These are phyloP conservation scores for Dillenia turbinata DNA, from an alignment of 164 flowering plant species.

Conservation along the genomic window DNA sequence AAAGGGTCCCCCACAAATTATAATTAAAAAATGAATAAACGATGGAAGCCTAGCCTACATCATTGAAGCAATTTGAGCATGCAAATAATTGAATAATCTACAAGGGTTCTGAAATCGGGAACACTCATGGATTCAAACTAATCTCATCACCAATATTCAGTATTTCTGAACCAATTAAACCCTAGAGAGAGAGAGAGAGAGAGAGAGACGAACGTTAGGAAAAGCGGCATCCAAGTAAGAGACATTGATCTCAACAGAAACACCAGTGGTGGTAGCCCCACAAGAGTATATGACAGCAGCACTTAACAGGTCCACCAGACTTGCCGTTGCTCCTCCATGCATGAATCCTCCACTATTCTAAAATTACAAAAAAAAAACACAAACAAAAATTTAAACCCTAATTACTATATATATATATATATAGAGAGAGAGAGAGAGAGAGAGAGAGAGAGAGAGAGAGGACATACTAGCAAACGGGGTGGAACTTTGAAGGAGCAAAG, in stretches of 20 bases:
- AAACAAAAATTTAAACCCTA: constrained; percentile 1
- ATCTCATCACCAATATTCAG: too few relatives aligned
- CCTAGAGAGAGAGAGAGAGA: neutral
- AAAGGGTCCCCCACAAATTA: neutral
- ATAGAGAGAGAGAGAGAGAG: neutral
- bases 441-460: neutral
- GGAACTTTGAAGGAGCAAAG: constrained; percentile 70
- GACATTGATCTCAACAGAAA: constrained; percentile 71
- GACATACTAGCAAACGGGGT: constrained; percentile 49
- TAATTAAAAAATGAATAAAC: neutral
- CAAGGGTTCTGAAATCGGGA: too few relatives aligned
- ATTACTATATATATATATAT: neutral
- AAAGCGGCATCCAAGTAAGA: constrained; percentile 71
- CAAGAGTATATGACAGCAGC: constrained; percentile 47
- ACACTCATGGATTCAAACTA: too few relatives aligned
- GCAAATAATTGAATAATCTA: too few relatives aligned
- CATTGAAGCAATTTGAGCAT: too few relatives aligned
- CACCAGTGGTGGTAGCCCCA: constrained; percentile 42
- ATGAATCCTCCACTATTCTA: constrained; percentile 51
- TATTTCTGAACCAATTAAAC: too few relatives aligned
- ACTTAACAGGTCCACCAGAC: constrained; percentile 61
- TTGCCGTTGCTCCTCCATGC: constrained; percentile 77
- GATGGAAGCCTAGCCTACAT: too few relatives aligned
- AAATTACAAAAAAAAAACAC: constrained; percentile 10
- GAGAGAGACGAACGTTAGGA: constrained; percentile 36